Evolutionary conservation across 768 basidiomycete genomes (phyloP).

Genomic region (Collybiopsis confluens): DNA sequence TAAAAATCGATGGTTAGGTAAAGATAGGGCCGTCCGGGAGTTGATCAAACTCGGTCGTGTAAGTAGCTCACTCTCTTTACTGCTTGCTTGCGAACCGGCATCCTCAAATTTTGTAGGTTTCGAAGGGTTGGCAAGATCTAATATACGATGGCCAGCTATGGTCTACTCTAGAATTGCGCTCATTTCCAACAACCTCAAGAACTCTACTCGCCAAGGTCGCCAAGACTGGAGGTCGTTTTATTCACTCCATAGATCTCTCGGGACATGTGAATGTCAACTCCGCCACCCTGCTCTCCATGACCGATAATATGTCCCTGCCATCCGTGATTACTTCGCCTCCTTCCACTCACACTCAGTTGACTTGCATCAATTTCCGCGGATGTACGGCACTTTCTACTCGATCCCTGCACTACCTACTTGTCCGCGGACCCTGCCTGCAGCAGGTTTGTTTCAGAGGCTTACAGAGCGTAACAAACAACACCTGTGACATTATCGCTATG

Average conservation of each 20-base stretch:
- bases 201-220: conserved; percentile 50
- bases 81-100: conserved; percentile 2
- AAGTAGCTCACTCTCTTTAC: conserved; percentile 23
- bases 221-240: conserved; percentile 57
- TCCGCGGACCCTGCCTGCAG: conserved; percentile 56
- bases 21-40: conserved; percentile 69
- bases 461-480: conserved; percentile 64
- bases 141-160: conserved; percentile 89
- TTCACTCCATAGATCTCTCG: conserved; percentile 54
- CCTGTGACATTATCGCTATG: conserved; percentile 61
- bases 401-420: conserved; percentile 66
- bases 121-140: conserved; percentile 68
- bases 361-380: conserved; percentile 65
- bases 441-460: conserved; percentile 66
- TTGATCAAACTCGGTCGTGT: conserved; percentile 79
- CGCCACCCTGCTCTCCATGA: conserved; percentile 46
- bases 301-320: conserved; percentile 49
- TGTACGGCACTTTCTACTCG: conserved; percentile 62
- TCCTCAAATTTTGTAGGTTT: conserved; percentile 56
- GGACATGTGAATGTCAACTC: conserved; percentile 55
- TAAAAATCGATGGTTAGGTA: conserved; percentile 71
- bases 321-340: conserved; percentile 25
- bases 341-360: conserved; percentile 74
- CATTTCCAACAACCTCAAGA: conserved; percentile 56
- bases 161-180: conserved; percentile 56